Evolutionary conservation across 495 filamentous ascomycete genomes (phyloP), one percentile per base, ranked within the genome.

Genomic region (Venustampulla echinocandica): DNA sequence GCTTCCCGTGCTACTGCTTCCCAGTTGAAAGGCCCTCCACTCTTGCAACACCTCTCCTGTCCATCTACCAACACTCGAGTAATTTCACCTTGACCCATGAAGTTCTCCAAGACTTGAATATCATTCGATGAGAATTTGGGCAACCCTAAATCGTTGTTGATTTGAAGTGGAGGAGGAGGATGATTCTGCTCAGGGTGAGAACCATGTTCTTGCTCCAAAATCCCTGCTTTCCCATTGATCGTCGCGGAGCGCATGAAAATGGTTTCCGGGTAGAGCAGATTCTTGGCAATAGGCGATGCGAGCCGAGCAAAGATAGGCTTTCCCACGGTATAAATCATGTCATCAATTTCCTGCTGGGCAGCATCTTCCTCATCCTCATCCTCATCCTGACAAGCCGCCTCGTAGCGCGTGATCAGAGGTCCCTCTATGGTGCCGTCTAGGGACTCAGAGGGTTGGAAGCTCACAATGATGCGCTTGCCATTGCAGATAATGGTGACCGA

Each of bases 41-140:
- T 20, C 22, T 52, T 54, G 32, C 52, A 44, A 30, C 43, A 47
- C 41, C 49, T 51, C 23, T 50, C 21, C 20, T 54, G 33, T 18
- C 42, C 36, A 19, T 49, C 37, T 20, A 52, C 45, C 32, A 49
- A 35, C 17, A 49, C 49, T 27, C 35, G 43, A 15, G 23, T 50
- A 21, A 50, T 36, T 4, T 45, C 42, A 45, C 34, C 22, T 50
- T 30, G 27, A 30, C 47, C 47, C 10, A 6, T 6, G 6, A 39
- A 7, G 10, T 15, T 17, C 36, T 39, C 19, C 10, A 15, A 17
- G 14, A 39, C 36, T 15, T 21, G 36, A 39, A 39, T 39, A 15
- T 39, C 19, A 6, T 39, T 21, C 36, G 36, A 15, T 6, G 36
- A 21, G 19, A 6, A 17, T 15, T 21, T 15, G 19, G 36, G 36